phyloP scores from a whole-genome alignment of 1,284 basidiomycete species.

The Fomes fomentarius region DNA sequence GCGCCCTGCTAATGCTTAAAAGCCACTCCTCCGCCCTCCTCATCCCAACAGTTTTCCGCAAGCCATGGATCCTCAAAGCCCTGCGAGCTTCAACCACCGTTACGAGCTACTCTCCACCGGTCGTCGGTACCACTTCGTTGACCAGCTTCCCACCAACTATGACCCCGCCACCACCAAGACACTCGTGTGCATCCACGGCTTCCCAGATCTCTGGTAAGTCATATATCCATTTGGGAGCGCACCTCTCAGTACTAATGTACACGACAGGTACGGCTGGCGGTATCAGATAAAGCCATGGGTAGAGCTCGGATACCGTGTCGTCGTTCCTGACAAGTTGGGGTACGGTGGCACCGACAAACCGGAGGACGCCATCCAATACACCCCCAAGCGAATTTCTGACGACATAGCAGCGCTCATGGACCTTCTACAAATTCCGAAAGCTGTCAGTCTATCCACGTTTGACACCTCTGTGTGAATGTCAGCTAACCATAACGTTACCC shows the following conservation, averaged over 20 bases:
- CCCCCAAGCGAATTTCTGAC: slow-evolving; percentile 56
- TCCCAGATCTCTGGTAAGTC: slow-evolving; percentile 66
- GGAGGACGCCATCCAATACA: slow-evolving; percentile 53
- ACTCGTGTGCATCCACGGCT: slow-evolving; percentile 73
- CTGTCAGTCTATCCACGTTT: slow-evolving; percentile 42
- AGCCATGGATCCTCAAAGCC: slow-evolving; percentile 52
- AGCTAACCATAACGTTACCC: slow-evolving; percentile 3
- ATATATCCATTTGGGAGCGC: neutral
- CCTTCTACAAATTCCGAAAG: slow-evolving; percentile 49
- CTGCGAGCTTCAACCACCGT: slow-evolving; percentile 56
- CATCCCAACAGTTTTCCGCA: neutral
- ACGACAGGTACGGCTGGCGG: slow-evolving; percentile 67
- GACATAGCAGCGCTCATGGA: slow-evolving; percentile 71
- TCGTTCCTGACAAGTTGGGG: slow-evolving; percentile 74
- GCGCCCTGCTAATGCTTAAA: slow-evolving; percentile 20
- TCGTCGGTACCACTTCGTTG: slow-evolving; percentile 66
- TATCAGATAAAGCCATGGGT: slow-evolving; percentile 72
- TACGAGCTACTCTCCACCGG: slow-evolving; percentile 56
- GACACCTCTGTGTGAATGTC: neutral
- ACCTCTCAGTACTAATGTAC: neutral
- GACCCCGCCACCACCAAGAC: slow-evolving; percentile 46
- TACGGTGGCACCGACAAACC: slow-evolving; percentile 74
- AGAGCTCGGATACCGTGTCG: slow-evolving; percentile 61
- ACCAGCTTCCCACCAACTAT: slow-evolving; percentile 54
- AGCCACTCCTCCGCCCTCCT: neutral